Percentiles rank a stretch among this genome's conserved stretches.
phyloP scores from a whole-genome alignment of 495 filamentous ascomycete species.

The Aspergillus kassunensis region DNA sequence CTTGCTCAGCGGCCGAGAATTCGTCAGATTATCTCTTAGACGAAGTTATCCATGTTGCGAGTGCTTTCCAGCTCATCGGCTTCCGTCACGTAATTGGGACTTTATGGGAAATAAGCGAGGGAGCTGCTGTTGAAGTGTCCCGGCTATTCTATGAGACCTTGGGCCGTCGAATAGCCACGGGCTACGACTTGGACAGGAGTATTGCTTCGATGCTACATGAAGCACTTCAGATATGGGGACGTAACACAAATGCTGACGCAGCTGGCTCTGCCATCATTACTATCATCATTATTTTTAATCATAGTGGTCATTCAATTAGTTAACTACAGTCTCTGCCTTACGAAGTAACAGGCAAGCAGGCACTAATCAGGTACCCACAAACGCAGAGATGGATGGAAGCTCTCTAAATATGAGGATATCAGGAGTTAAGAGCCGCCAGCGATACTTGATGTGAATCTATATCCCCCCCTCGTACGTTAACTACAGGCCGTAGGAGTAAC shows the following conservation, averaged over 20 bases:
- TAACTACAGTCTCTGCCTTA: no score
- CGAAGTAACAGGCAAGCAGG: no score
- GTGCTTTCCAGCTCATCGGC: slow-evolving; percentile 11
- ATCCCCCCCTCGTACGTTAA: no score
- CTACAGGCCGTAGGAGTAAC: no score
- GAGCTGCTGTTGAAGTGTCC: not conserved
- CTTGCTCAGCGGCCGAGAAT: slow-evolving; percentile 15
- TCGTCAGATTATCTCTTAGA: slow-evolving; percentile 3
- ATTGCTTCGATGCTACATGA: not conserved
- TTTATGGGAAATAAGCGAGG: not conserved
- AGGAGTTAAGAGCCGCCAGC: no score
- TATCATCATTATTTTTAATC: no score
- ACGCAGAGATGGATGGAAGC: no score
- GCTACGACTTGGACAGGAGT: not conserved
- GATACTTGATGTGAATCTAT: no score
- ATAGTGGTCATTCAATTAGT: no score
- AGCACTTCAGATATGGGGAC: not conserved
- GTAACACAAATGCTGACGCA: not conserved
- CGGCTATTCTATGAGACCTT: slow-evolving; percentile 3
- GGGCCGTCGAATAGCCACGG: not conserved
- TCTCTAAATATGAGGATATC: no score
- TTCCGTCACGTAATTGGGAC: slow-evolving; percentile 11
- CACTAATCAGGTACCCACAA: no score
- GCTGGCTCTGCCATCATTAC: no score
- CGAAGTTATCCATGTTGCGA: slow-evolving; percentile 13